Base-by-base conservation (phyloP, 2,329 filamentous ascomycete genomes). In the Orbilia oligospora region DNA sequence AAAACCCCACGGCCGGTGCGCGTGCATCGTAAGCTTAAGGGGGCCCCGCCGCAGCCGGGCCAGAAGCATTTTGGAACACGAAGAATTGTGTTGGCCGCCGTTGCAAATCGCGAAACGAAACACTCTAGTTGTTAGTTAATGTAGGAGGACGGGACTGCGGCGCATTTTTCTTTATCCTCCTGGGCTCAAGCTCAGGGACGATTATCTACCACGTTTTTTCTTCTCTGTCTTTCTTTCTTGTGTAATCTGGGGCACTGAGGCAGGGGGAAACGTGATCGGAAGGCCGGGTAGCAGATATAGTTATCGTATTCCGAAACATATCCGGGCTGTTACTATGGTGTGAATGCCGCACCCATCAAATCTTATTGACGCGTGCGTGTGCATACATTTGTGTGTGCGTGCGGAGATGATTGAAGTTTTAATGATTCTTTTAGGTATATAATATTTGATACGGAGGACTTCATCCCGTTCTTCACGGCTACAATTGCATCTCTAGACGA, bases 91-190 rank as follows among this genome's bases (percentile, higher is more conserved):
- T 67, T 73, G 70, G 51, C 30, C 65, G 61, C 49, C 38, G 36
- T 55, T 56, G 38, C 24, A 53, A 66, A 56, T 64, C 61, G 49
- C 67, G 73, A 77, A 77, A 77, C 73, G 67, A 77, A 77, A 77
- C 73, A 77, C 73, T 77, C 73, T 67, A 30, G 27, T 30, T 30
- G n/a, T n/a, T n/a, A n/a, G n/a, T n/a, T n/a, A n/a, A n/a, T n/a
- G n/a, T n/a, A 58, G n/a, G 33, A 61, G n/a, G 27, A 67, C 70
- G 51, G 61, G 61, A 73, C 61, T 38, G 70, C 49, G 51, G 44
- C 70, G 69, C 69, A 5, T 49, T 49, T 58, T 48, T 58, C 38
- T 30, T 55, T 55, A 0, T 10, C 30, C 33, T 16, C 16, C 5
- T 58, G 5, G 24, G 12, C 12, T 3, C n/a, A 10, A 10, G 3